phyloP scores from a whole-genome alignment of 257 asterid genomes.

The Ilex asprella region DNA sequence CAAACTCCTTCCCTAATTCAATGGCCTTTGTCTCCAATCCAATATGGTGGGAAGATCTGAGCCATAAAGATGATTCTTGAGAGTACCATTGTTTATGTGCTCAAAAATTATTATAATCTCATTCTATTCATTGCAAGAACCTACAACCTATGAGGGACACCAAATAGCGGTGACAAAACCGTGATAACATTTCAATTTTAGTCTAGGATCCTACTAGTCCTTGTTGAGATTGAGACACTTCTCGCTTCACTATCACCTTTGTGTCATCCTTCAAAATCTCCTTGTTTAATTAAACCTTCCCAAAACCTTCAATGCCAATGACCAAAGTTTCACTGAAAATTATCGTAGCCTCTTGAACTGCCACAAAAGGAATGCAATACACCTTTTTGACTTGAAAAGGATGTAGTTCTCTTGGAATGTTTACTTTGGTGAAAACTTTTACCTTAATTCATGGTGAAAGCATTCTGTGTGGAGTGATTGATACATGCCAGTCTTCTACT shows the following conservation, averaged over 20 bases:
- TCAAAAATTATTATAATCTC: slow-evolving; percentile 42
- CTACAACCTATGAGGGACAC: slow-evolving; percentile 26
- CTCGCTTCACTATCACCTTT: slow-evolving; percentile 35
- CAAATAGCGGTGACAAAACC: slow-evolving; percentile 36
- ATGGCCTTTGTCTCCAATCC: slow-evolving; percentile 36
- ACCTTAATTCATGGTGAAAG: slow-evolving; percentile 1
- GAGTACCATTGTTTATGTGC: slow-evolving; percentile 38
- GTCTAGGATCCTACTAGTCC: slow-evolving; percentile 32
- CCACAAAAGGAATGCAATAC: slow-evolving; percentile 32
- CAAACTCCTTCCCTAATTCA: slow-evolving; percentile 27
- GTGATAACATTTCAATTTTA: slow-evolving; percentile 36
- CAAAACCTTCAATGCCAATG: slow-evolving; percentile 39
- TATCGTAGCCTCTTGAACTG: slow-evolving; percentile 32
- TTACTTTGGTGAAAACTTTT: slow-evolving; percentile 1
- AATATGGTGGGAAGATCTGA: slow-evolving; percentile 17
- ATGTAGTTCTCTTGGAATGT: slow-evolving; percentile 7
- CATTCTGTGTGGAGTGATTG: slow-evolving; percentile 17
- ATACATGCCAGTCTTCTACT: slow-evolving; percentile 6
- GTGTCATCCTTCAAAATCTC: slow-evolving; percentile 31
- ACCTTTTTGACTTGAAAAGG: slow-evolving; percentile 23
- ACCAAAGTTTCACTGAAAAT: slow-evolving; percentile 26
- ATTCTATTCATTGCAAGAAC: slow-evolving; percentile 29
- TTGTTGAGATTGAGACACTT: slow-evolving; percentile 21
- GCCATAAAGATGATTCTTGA: slow-evolving; percentile 28
- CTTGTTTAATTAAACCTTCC: slow-evolving; percentile 27